Base-by-base conservation (phyloP, 805 yeast species). In the Cyberlindnera misumaiensis region DNA sequence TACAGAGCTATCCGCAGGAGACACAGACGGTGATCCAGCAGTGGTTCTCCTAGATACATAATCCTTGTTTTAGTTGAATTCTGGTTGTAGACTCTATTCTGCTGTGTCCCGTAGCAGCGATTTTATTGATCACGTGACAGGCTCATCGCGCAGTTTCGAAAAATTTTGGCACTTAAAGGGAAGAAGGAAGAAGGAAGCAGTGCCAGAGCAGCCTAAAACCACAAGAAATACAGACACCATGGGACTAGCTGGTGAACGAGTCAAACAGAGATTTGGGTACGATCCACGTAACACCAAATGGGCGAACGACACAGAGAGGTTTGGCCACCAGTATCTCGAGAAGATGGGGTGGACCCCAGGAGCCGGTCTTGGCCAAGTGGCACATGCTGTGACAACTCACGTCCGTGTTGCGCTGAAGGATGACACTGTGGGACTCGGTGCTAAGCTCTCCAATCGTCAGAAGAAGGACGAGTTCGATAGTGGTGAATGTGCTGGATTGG, bases 231-330 rank as follows among this genome's bases (percentile, higher is more conserved):
- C n/a, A 16, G 18, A 34, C 17, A 35, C 12, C 15, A 84, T 84
- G 94, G 93, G 94, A 36, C 72, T 84, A 53, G 90, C 90, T 32
- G 97, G 85, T 10, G 70, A 81, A 5, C 82, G 79, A 55, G 75
- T 72, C 11, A 87, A 84, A 54, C 95, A 84, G 53, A 73, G 93
- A 53, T 82, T 89, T 58, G 97, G 97, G 10, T 63, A 72, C 28
- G 98, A 90, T 63, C 98, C 98, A 13, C 69, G 97, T 55, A 90
- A 90, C 55, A 89, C 96, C 1, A 74, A 78, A 44, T 90, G 98
- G 98, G 82, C 96, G 18, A 87, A 87, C 55, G 85, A 86, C 52
- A 77, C 81, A 0, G 67, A 69, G 4, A 64, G 96, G 36, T 90
- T 90, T 54, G 98, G 98, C 0, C 96, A 84, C 58, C 76, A 82